These are phyloP conservation scores for Zoysia japonica DNA, from an alignment of 176 grass and related monocot species.

Conservation along the genomic window DNA sequence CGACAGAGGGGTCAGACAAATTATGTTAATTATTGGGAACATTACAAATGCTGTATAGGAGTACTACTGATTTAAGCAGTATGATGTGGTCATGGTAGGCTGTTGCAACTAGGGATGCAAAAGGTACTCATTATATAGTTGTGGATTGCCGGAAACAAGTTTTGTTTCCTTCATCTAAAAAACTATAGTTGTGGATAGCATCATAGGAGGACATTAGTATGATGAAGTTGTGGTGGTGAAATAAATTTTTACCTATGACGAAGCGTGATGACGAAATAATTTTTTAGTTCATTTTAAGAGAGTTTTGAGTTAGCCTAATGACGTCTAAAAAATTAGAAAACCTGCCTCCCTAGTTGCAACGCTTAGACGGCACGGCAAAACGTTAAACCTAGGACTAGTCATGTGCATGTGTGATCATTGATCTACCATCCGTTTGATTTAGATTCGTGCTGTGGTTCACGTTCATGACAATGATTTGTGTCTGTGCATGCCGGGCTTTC, in stretches of 20 bases:
- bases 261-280: too few species aligned
- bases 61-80: neutral
- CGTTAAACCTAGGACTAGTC: neutral
- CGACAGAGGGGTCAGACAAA: neutral
- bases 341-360: neutral
- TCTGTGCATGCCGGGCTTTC: neutral
- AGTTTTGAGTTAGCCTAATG: too few species aligned
- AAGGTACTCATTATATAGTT: too few species aligned
- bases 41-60: neutral
- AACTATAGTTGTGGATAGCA: too few species aligned
- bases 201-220: too few species aligned
- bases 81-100: neutral
- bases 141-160: too few species aligned
- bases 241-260: too few species aligned
- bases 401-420: constrained; percentile 5
- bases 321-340: too few species aligned
- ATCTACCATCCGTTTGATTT: neutral
- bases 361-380: neutral
- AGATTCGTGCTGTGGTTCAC: neutral
- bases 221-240: too few species aligned
- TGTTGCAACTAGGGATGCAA: too few species aligned
- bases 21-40: neutral
- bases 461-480: neutral
- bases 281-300: too few species aligned
- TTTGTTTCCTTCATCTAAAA: too few species aligned